Evolutionary conservation across 257 asterid species (phyloP).

Genomic region (Rubia yunnanensis): DNA sequence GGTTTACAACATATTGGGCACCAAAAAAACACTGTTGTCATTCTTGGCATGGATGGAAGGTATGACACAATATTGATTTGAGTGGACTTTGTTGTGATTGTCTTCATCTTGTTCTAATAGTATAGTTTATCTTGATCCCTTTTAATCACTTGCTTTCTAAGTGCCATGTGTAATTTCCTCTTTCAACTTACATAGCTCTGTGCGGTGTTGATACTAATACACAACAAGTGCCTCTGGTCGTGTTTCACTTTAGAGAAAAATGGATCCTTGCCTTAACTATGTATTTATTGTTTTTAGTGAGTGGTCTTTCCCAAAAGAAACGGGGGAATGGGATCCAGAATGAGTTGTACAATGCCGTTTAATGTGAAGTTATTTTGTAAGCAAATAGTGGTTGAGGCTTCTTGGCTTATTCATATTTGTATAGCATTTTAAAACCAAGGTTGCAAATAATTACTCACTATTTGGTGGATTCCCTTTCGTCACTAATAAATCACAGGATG

Average conservation of each 20-base stretch:
- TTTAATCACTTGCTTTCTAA: background rate
- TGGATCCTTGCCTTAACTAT: background rate
- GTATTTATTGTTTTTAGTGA: background rate
- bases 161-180: background rate
- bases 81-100: background rate
- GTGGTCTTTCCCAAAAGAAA: background rate
- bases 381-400: too few species aligned
- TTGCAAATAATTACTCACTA: background rate
- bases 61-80: constrained; percentile 12
- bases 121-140: background rate
- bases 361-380: background rate
- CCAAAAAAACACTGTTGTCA: constrained; percentile 69
- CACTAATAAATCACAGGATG: background rate
- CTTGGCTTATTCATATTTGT: too few species aligned
- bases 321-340: background rate
- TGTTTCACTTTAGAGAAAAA: background rate
- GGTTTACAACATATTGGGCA: constrained; percentile 77
- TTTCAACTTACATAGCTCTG: background rate
- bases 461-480: background rate
- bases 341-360: background rate
- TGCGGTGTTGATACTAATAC: background rate
- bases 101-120: background rate
- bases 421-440: background rate
- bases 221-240: background rate
- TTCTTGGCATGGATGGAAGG: constrained; percentile 98